Evolutionary conservation across 345 rosid genomes (phyloP), one percentile per base, ranked within the genome.

Genomic region (Boechera divaricarpa): DNA sequence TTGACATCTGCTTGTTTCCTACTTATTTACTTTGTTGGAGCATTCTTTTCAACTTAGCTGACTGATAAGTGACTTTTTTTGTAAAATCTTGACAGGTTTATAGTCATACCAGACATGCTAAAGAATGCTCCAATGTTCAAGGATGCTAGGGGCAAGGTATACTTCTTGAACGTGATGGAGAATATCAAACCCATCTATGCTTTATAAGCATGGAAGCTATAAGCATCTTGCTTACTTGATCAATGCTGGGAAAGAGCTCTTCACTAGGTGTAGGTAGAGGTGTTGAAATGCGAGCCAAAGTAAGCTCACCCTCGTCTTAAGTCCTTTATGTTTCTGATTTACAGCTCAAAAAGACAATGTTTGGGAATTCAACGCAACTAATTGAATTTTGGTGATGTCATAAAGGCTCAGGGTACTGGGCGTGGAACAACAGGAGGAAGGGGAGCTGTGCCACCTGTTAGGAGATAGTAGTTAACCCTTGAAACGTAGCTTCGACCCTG

Each of bases 121-220:
- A 93, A 93, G 88, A 87, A 88, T 71, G 92, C 97, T 76, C 98
- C 99, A 24, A 91, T 95, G 98, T 95, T 92, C 85, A 88, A 89
- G 85, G 97, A 95, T 83, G 88, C 87, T 56, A 90, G 84, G 83
- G 86, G 87, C 82, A 95, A 92, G 94, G 97, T 86, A 80, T 58
- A 13, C 24, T 59, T 70, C 71, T 60, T 47, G n/a, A 45, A 56
- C 21, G 24, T 54, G 28, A 4, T 35, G 7, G 5, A 6, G 67
- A 74, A 35, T 52, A 6, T n/a, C 10, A 5, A 52, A 31, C 5
- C 36, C 5, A 6, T 68, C 10, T 69, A 32, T 69, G 45, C 12
- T 60, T 69, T 33, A 31, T 35, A 47, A 57, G 16, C 31, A 39
- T 75, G 15, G 8, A 47, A 49, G 39, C 2, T 78, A 56, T 59